A percentile compares a stretch with the other conserved stretches of the same genome.
These are phyloP conservation scores for Pyrenula massariospora DNA, from an alignment of 495 filamentous ascomycete species.

Conservation along the genomic window DNA sequence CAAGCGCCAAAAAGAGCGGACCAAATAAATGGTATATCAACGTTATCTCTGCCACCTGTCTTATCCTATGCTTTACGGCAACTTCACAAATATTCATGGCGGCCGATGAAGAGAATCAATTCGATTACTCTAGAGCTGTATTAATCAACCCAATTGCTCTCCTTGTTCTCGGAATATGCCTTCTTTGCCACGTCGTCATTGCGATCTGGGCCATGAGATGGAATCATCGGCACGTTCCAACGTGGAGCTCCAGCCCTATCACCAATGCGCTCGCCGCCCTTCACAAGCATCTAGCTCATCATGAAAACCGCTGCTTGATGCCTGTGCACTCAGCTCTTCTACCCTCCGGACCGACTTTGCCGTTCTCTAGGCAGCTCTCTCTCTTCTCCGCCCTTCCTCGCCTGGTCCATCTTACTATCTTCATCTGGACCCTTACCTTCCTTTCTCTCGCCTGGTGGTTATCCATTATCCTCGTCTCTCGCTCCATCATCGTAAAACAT, in stretches of 20 bases:
- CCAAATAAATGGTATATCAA: background rate
- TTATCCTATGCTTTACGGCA: background rate
- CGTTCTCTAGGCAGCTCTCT: conserved; percentile 9
- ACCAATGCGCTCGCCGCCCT: conserved; percentile 10
- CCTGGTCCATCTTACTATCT: conserved; percentile 2
- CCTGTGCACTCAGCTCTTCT: conserved; percentile 4
- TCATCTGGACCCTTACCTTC: conserved; percentile 1
- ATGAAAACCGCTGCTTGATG: conserved; percentile 15
- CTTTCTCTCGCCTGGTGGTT: background rate
- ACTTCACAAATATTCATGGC: background rate
- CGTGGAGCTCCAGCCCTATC: conserved; percentile 6
- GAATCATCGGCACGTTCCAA: background rate
- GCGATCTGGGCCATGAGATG: background rate
- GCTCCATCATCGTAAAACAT: background rate
- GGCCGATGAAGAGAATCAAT: background rate
- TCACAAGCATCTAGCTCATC: conserved; percentile 6
- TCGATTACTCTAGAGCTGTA: background rate
- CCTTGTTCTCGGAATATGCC: background rate
- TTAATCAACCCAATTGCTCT: background rate
- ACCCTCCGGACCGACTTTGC: background rate
- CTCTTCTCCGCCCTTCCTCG: conserved; percentile 6
- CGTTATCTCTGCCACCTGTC: background rate
- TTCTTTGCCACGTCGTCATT: background rate
- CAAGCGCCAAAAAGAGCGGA: background rate
- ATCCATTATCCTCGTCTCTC: conserved; percentile 3